Percentiles rank a stretch among this genome's conserved stretches.
phyloP scores from a whole-genome alignment of 495 filamentous ascomycete genomes.

The Eremomyces bilateralis region DNA sequence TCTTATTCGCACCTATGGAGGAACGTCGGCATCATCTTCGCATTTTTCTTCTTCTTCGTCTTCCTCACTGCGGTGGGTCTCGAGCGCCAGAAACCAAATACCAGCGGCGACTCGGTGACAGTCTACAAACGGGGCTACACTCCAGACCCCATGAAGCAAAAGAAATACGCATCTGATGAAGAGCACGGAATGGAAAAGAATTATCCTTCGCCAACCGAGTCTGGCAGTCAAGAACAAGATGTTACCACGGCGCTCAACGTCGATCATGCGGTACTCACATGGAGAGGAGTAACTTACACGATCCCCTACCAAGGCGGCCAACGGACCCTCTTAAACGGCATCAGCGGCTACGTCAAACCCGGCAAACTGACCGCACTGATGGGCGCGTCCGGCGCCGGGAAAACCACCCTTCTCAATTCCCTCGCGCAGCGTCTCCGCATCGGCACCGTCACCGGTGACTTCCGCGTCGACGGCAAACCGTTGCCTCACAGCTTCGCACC shows the following conservation, averaged over 20 bases:
- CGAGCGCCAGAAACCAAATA: conserved; percentile 48
- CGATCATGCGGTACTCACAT: conserved; percentile 54
- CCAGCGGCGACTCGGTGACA: conserved; percentile 46
- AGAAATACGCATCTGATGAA: conserved; percentile 23
- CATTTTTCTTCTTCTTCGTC: conserved; percentile 42
- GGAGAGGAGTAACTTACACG: conserved; percentile 55
- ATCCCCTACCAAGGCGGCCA: conserved; percentile 41
- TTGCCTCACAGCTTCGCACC: conserved; percentile 13
- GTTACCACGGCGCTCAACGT: conserved; percentile 26
- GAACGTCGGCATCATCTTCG: conserved; percentile 48
- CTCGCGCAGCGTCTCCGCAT: conserved; percentile 32
- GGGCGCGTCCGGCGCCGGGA: conserved; percentile 45
- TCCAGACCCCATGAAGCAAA: conserved; percentile 27
- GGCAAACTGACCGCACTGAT: conserved; percentile 52
- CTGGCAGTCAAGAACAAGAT: conserved; percentile 9
- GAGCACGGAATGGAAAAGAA: conserved; percentile 22
- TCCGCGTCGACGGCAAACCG: conserved; percentile 30
- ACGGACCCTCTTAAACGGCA: conserved; percentile 34
- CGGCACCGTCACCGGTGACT: conserved; percentile 30
- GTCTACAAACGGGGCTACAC: conserved; percentile 43
- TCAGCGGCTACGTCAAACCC: conserved; percentile 49
- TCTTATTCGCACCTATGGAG: conserved; percentile 38
- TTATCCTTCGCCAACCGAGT: conserved; percentile 7
- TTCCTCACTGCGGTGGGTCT: conserved; percentile 35
- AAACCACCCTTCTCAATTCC: conserved; percentile 44